Conservation (phyloP, 2,329 filamentous ascomycete species). For the Paradendryphiella salina region DNA sequence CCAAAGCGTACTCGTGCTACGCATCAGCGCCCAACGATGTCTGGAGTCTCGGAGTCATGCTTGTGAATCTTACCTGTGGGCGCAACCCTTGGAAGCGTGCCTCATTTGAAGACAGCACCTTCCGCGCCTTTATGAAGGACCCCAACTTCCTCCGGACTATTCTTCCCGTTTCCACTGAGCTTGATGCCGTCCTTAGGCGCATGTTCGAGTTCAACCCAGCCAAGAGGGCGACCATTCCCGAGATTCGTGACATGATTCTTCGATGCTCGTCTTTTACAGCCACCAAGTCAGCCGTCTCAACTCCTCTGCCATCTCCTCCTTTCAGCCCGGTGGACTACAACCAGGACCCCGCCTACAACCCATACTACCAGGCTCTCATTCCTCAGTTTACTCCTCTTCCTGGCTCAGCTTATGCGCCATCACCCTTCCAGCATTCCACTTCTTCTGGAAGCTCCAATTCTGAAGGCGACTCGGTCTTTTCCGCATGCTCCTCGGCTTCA, state of each 20-base stretch:
- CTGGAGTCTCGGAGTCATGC: constrained; percentile 96
- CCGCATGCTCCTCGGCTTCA: constrained; percentile 44
- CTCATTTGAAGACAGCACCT: constrained; percentile 89
- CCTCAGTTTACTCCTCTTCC: constrained; percentile 41
- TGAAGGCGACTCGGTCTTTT: constrained; percentile 49
- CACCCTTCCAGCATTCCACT: constrained; percentile 38
- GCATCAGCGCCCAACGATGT: constrained; percentile 93
- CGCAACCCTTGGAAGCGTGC: constrained; percentile 99
- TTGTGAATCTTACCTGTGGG: constrained; percentile 96
- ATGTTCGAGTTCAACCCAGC: constrained; percentile 87
- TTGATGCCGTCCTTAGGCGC: constrained; percentile 82
- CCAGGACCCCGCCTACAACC: constrained; percentile 35
- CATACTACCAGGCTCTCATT: constrained; percentile 36
- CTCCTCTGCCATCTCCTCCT: constrained; percentile 50
- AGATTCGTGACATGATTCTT: constrained; percentile 76
- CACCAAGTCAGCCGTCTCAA: constrained; percentile 49
- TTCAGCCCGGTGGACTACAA: constrained; percentile 48
- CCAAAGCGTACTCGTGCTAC: constrained; percentile 74
- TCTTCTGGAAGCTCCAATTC: constrained; percentile 47
- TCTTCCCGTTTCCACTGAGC: constrained; percentile 83
- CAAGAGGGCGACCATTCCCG: constrained; percentile 77
- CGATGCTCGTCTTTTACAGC: constrained; percentile 74
- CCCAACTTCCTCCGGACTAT: constrained; percentile 89
- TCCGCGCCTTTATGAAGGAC: constrained; percentile 84
- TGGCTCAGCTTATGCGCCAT: constrained; percentile 36